Percentiles rank a stretch among this genome's conserved stretches.
phyloP scores from a whole-genome alignment of 257 asterid species.

The Penstemon newberryi region DNA sequence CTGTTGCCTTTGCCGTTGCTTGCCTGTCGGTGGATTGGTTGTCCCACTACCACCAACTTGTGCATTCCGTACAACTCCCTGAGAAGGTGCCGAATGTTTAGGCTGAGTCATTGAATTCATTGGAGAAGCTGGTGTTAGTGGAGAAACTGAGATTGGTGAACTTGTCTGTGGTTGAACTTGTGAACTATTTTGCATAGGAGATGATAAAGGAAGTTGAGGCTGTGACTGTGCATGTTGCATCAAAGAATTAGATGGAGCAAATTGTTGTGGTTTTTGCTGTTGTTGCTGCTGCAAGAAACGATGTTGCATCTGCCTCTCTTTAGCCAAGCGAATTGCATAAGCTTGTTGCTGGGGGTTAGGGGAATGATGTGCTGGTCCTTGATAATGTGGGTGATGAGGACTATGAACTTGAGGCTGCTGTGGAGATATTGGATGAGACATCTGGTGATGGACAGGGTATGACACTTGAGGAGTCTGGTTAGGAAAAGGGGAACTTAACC shows the following conservation, averaged over 20 bases:
- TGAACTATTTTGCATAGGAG: conserved; percentile 58
- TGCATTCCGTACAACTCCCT: conserved; percentile 54
- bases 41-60: conserved; percentile 54
- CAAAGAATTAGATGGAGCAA: conserved; percentile 60
- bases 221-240: conserved; percentile 61
- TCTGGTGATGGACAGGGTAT: conserved; percentile 47
- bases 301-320: conserved; percentile 71
- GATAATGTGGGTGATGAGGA: conserved; percentile 52
- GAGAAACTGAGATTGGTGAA: conserved; percentile 52
- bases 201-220: conserved; percentile 64
- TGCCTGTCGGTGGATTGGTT: conserved; percentile 51
- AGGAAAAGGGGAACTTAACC: conserved; percentile 40
- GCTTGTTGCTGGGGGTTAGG: conserved; percentile 69
- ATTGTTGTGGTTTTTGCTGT: conserved; percentile 46
- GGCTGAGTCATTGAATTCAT: conserved; percentile 59
- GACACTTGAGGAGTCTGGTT: conserved; percentile 42
- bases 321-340: conserved; percentile 70
- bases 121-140: conserved; percentile 51
- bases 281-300: conserved; percentile 54
- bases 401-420: conserved; percentile 45
- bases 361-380: conserved; percentile 59
- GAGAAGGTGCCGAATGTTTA: conserved; percentile 58
- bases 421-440: conserved; percentile 47
- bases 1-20: conserved; percentile 51
- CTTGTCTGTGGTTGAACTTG: conserved; percentile 52